Evolutionary conservation across 768 basidiomycete species (phyloP), one percentile per base, ranked within the genome.

Genomic region (Mycena kentingensis): DNA sequence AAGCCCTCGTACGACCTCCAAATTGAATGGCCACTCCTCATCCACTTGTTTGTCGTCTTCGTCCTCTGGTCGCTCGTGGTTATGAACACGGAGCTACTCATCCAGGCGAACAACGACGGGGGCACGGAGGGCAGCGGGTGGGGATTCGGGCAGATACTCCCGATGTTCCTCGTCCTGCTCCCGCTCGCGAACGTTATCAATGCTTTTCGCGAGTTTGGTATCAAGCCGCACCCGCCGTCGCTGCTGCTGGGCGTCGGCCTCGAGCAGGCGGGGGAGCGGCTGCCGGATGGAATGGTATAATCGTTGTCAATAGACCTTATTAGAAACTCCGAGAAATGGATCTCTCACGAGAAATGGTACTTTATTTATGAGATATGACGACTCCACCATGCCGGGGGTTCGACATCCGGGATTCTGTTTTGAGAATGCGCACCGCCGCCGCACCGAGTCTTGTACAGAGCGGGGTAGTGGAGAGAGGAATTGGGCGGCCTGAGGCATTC

Each of bases 81-180:
- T 12, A 42, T 42, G 41, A 42, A 42, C 41, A 42, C 41, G 6
- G 41, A 42, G 41, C 41, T 42, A 24, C 41, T 42, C 21, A 42
- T 42, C 21, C 41, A 6, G 7, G 22, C 22, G 41, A 42, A 42
- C 25, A n/a, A 5, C 41, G 11, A n/a, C 8, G 10, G 37, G 19
- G 13, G 41, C 41, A 42, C 7, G 25, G 12, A 19, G 41, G 41
- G 22, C 11, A 25, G 22, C 8, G 37, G 37, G n/a, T 42, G 41
- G 41, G 41, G 41, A 7, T 42, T 42, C 19, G 41, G 41, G 11
- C 41, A 42, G 41, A 42, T 42, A 5, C 41, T 42, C 7, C 41
- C 41, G 7, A 42, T 42, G 41, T 42, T 42, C n/a, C 24, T 42
- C 7, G 41, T 42, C 22, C 41, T 42, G 22, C 41, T 42, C 24